These are phyloP conservation scores for Corylus avellana DNA, from an alignment of 306 rosid genomes.

Conservation along the genomic window DNA sequence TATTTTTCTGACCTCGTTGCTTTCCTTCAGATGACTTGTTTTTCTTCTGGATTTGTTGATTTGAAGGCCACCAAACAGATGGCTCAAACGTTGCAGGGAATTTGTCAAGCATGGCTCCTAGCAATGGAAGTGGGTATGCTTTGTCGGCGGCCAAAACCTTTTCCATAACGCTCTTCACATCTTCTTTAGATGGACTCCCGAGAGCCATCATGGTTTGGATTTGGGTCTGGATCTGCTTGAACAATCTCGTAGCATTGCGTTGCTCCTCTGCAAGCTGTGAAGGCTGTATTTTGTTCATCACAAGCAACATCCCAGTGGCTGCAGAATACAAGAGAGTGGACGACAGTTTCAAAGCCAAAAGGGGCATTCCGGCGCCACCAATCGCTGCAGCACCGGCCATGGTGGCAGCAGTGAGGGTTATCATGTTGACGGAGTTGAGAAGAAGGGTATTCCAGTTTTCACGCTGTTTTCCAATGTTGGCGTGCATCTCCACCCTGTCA, in stretches of 20 bases:
- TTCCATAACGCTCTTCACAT: constrained; percentile 51
- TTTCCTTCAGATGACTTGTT: neutral
- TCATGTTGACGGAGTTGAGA: constrained; percentile 69
- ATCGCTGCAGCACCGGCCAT: constrained; percentile 51
- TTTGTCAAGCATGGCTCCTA: constrained; percentile 79
- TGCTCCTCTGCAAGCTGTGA: constrained; percentile 89
- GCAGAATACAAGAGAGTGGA: constrained; percentile 62
- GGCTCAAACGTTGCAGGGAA: constrained; percentile 58
- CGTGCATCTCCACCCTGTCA: constrained; percentile 77
- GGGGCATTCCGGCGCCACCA: constrained; percentile 27
- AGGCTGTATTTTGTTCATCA: constrained; percentile 78
- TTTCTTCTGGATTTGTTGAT: constrained; percentile 10
- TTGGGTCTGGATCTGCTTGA: constrained; percentile 46
- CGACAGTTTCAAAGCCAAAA: constrained; percentile 53
- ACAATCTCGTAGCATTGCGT: constrained; percentile 65
- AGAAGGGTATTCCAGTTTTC: constrained; percentile 71
- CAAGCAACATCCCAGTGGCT: constrained; percentile 57
- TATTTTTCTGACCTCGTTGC: constrained; percentile 1
- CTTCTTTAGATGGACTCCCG: constrained; percentile 35
- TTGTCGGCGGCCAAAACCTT: constrained; percentile 62
- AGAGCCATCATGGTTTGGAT: constrained; percentile 40
- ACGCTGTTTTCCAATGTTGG: constrained; percentile 35
- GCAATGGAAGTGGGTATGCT: constrained; percentile 81
- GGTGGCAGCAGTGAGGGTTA: constrained; percentile 72
- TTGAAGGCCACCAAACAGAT: constrained; percentile 81